phyloP scores from a whole-genome alignment of 2,329 filamentous ascomycete species.

The Mollisiaceae sp. region DNA sequence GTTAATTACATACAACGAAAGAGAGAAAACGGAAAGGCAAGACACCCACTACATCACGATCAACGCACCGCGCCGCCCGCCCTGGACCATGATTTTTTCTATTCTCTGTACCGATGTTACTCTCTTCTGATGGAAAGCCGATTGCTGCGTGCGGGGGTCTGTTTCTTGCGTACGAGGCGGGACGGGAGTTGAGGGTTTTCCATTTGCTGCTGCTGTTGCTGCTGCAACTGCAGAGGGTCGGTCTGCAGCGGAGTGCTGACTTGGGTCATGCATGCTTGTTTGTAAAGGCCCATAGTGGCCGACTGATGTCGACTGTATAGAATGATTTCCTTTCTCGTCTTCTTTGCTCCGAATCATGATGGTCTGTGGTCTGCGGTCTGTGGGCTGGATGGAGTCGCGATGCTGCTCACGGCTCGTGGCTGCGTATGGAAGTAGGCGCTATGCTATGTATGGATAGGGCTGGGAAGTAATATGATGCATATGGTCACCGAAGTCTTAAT shows the following conservation, averaged over 20 bases:
- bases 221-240: background rate
- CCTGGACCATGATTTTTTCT: constrained; percentile 21
- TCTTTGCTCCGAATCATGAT: constrained; percentile 15
- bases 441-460: constrained; percentile 37
- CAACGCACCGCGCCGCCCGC: constrained; percentile 4
- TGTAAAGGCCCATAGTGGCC: constrained; percentile 7
- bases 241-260: background rate
- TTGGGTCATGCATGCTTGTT: constrained; percentile 4
- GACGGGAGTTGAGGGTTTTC: constrained; percentile 30
- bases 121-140: constrained; percentile 19
- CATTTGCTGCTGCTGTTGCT: constrained; percentile 3
- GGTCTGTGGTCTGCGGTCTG: constrained; percentile 10
- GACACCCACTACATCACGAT: background rate
- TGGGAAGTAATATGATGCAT: constrained; percentile 37
- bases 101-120: constrained; percentile 35
- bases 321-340: constrained; percentile 33
- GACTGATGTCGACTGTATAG: constrained; percentile 35
- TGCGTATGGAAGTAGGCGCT: constrained; percentile 13
- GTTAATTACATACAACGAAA: constrained; percentile 27
- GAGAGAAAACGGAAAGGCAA: constrained; percentile 25
- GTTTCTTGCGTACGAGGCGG: constrained; percentile 21
- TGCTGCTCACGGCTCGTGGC: constrained; percentile 6
- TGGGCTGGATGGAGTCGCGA: background rate
- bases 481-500: constrained; percentile 25
- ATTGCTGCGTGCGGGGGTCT: background rate